phyloP scores from a whole-genome alignment of 306 rosid species.

The Potentilla sterilis region DNA sequence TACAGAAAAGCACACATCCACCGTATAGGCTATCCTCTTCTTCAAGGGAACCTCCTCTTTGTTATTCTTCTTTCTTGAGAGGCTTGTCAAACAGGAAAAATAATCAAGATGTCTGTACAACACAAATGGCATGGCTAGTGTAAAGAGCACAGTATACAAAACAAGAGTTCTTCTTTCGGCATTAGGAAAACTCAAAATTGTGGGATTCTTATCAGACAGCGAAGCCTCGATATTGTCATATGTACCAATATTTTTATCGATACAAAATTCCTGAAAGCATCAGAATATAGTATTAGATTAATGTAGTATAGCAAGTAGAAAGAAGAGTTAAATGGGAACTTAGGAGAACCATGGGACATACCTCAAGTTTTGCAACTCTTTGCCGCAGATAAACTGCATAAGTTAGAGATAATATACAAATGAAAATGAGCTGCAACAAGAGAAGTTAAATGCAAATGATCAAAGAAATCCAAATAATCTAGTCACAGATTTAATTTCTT shows the following conservation, averaged over 20 bases:
- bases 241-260: constrained; percentile 26
- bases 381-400: constrained; percentile 49
- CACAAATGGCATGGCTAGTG: constrained; percentile 62
- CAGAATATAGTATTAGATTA: not conserved
- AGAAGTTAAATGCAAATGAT: not conserved
- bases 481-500: not conserved
- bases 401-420: constrained; percentile 50
- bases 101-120: constrained; percentile 70
- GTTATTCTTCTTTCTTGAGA: constrained; percentile 53
- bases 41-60: constrained; percentile 84
- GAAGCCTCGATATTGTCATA: constrained; percentile 20
- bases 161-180: constrained; percentile 61
- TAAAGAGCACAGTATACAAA: constrained; percentile 60
- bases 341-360: constrained; percentile 17
- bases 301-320: constrained; percentile 7
- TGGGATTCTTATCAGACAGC: constrained; percentile 22
- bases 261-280: constrained; percentile 54
- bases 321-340: not conserved
- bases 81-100: constrained; percentile 58
- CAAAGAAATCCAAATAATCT: not conserved
- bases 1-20: constrained; percentile 89
- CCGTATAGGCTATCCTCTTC: constrained; percentile 87
- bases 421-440: constrained; percentile 56
- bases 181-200: constrained; percentile 30
- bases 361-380: constrained; percentile 65